Percentiles rank a stretch among this genome's conserved stretches.
These are phyloP conservation scores for Suillus spraguei DNA, from an alignment of 768 basidiomycete species.

Conservation along the genomic window DNA sequence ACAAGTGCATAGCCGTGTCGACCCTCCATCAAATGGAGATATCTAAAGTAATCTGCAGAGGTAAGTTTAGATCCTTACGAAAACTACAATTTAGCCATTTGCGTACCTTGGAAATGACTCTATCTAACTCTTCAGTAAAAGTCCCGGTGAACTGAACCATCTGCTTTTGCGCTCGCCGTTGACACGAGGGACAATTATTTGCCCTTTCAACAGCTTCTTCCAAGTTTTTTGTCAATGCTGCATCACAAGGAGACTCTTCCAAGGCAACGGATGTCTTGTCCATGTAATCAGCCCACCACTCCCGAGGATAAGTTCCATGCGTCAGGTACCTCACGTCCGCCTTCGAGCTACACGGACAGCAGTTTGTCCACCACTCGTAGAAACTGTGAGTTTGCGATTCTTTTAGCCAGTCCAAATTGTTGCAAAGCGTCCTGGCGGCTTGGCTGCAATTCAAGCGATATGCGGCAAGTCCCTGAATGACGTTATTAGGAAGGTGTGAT, in stretches of 20 bases:
- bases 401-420: slow-evolving; percentile 26
- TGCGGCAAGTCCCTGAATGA: slow-evolving; percentile 19
- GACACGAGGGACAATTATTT: slow-evolving; percentile 24
- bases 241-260: slow-evolving; percentile 26
- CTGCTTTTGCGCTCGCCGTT: slow-evolving; percentile 17
- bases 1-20: not conserved
- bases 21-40: not conserved
- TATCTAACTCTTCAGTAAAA: slow-evolving; percentile 27
- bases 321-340: slow-evolving; percentile 27
- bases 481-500: slow-evolving; percentile 12
- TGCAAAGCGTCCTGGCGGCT: slow-evolving; percentile 22
- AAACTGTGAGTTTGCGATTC: slow-evolving; percentile 24
- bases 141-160: slow-evolving; percentile 26
- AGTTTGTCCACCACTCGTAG: slow-evolving; percentile 32
- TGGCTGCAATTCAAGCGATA: slow-evolving; percentile 26
- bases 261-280: slow-evolving; percentile 24
- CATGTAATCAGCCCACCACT: slow-evolving; percentile 36
- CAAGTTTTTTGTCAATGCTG: slow-evolving; percentile 19
- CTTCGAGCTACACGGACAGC: slow-evolving; percentile 26
- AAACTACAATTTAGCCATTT: not conserved
- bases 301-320: slow-evolving; percentile 29
- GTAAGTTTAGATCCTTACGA: not conserved
- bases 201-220: slow-evolving; percentile 22
- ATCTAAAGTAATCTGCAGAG: not conserved
- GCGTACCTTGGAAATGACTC: slow-evolving; percentile 24